phyloP scores from a whole-genome alignment of 257 asterid genomes.

The Jasminum sambac region DNA sequence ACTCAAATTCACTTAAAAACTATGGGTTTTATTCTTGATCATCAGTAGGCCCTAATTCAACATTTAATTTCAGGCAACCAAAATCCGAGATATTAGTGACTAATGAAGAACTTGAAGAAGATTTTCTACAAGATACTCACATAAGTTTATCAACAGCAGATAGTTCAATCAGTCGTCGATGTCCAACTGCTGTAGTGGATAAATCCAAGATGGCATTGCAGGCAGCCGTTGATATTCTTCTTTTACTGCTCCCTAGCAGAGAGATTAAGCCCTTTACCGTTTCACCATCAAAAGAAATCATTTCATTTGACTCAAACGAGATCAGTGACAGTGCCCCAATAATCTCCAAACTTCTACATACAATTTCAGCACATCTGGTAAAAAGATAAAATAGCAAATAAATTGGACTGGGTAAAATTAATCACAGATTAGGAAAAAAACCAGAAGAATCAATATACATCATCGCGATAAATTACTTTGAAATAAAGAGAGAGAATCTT shows the following conservation, averaged over 20 bases:
- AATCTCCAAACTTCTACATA: conserved; percentile 49
- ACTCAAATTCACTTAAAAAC: conserved; percentile 1
- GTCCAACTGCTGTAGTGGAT: conserved; percentile 58
- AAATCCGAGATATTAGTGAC: neutral
- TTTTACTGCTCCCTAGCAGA: conserved; percentile 35
- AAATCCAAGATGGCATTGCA: conserved; percentile 76
- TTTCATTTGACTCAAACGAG: conserved; percentile 59
- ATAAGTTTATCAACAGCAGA: conserved; percentile 49
- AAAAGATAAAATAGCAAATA: neutral
- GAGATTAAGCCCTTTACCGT: conserved; percentile 53
- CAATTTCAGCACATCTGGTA: conserved; percentile 48
- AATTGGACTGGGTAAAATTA: neutral
- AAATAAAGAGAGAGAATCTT: neutral
- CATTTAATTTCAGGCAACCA: conserved; percentile 17
- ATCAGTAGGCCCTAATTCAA: conserved; percentile 1
- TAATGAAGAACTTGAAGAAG: neutral
- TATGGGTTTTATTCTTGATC: neutral
- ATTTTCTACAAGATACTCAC: conserved; percentile 45
- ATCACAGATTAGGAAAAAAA: neutral
- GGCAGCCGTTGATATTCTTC: conserved; percentile 50
- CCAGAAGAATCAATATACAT: neutral
- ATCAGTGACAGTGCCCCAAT: conserved; percentile 61
- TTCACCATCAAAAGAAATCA: conserved; percentile 51
- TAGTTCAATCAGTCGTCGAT: conserved; percentile 44
- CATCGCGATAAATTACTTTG: neutral